phyloP scores from a whole-genome alignment of 1,284 basidiomycete species.

The Meripilus lineatus region DNA sequence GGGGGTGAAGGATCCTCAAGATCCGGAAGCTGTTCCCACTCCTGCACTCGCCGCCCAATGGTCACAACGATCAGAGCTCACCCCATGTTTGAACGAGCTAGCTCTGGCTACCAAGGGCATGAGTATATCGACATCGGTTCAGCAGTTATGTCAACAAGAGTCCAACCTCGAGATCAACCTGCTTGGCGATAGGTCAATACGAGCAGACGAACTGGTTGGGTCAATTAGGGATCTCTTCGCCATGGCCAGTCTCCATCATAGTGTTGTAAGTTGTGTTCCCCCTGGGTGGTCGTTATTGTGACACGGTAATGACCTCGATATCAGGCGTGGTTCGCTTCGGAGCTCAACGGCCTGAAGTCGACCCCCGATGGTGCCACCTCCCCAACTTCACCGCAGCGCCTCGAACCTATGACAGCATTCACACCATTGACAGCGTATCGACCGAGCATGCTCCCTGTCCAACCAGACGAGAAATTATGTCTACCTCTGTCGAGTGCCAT shows the following conservation, averaged over 20 bases:
- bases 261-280: constrained; percentile 85
- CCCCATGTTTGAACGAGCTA: constrained; percentile 63
- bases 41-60: constrained; percentile 75
- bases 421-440: constrained; percentile 48
- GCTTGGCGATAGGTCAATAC: constrained; percentile 48
- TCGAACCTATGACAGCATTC: constrained; percentile 45
- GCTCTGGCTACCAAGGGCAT: constrained; percentile 37
- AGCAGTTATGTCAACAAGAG: constrained; percentile 69
- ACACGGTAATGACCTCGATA: neutral
- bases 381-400: constrained; percentile 42
- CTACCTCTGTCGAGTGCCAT: constrained; percentile 84
- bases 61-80: constrained; percentile 82
- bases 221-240: constrained; percentile 75
- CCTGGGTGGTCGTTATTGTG: too few relatives aligned
- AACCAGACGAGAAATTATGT: constrained; percentile 45
- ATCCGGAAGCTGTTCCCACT: constrained; percentile 36
- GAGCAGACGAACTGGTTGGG: constrained; percentile 68
- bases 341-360: constrained; percentile 63
- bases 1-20: constrained; percentile 34
- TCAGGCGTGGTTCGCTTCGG: constrained; percentile 78
- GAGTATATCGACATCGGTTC: constrained; percentile 35
- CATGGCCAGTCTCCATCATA: constrained; percentile 81
- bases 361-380: constrained; percentile 52
- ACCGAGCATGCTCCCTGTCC: constrained; percentile 33
- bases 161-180: constrained; percentile 70